Base-by-base conservation (phyloP, 2,329 filamentous ascomycete genomes). In the Cercospora sp. region DNA sequence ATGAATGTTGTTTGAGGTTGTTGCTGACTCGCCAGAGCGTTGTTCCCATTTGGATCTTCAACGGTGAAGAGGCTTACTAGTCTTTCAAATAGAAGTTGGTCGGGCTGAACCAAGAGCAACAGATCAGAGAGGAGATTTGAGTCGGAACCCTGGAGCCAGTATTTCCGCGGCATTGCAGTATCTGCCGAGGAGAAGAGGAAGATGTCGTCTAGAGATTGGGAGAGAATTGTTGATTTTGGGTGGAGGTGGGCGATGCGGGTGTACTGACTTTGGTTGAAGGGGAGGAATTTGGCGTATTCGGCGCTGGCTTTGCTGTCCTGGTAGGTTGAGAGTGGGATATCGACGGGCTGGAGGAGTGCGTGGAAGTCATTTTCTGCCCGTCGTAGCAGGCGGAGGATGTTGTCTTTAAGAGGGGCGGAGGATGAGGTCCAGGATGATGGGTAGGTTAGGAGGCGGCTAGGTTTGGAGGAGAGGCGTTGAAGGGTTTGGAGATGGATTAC, bases 131-230 rank as follows among this genome's bases (percentile, higher is more conserved):
- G 16, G 10, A 0, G 7, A 85, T 81, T 2, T 5, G 49, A 55
- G 7, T 30, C 49, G 87, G 80, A 89, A n/a, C 24, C 16, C 2
- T 28, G n/a, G 1, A 59, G 30, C 67, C 90, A 91, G 77, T 92
- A 91, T 16, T 89, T 90, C 30, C 87, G 85, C 2, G 90, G 88
- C 85, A 91, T 89, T 1, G 89, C 89, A 4, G 89, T 83, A 0
- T 85, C 81, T 0, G 85, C 83, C 1, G 80, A 76, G 0, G 90
- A 90, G 1, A 90, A 81, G 49, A 89, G 83, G 78, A 92, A 92
- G 0, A 92, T 82, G 64, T 91, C 89, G 71, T 92, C 90, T 81
- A 92, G 85, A 2, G 49, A 28, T 3, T 57, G 43, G 3, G 49
- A 21, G 3, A 71, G 82, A 1, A 92, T 79, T 2, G 86, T 85